These are phyloP conservation scores for Epichloe sp. DNA, from an alignment of 2,329 filamentous ascomycete genomes.

Conservation along the genomic window DNA sequence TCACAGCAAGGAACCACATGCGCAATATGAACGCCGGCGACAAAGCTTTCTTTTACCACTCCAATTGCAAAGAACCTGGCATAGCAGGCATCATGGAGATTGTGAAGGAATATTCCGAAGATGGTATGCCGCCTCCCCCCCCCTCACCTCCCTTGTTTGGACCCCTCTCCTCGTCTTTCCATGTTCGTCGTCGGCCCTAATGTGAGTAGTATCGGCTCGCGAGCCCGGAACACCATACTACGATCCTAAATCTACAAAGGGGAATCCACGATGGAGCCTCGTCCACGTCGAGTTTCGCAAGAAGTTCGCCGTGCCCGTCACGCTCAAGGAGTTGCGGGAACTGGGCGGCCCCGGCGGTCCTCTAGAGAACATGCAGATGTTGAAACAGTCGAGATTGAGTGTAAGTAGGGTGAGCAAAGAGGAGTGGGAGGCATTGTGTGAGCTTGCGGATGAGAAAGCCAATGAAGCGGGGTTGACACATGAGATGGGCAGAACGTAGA, in stretches of 20 bases:
- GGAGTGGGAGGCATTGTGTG: slow-evolving; percentile 54
- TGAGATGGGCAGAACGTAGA: slow-evolving; percentile 10
- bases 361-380: slow-evolving; percentile 66
- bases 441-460: slow-evolving; percentile 34
- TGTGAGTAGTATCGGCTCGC: slow-evolving; percentile 17
- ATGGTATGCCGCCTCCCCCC: slow-evolving; percentile 38
- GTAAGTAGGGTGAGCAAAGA: slow-evolving; percentile 53
- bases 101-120: slow-evolving; percentile 68
- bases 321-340: slow-evolving; percentile 57
- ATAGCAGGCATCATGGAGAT: slow-evolving; percentile 85
- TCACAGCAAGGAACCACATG: slow-evolving; percentile 72
- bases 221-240: slow-evolving; percentile 53
- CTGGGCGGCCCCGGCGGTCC: slow-evolving; percentile 41
- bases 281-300: slow-evolving; percentile 79
- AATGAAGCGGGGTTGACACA: slow-evolving; percentile 25
- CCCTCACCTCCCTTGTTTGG: no score
- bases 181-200: background rate
- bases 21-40: slow-evolving; percentile 84
- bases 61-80: slow-evolving; percentile 78
- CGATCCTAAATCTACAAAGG: slow-evolving; percentile 55
- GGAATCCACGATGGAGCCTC: slow-evolving; percentile 58
- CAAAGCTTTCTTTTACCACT: slow-evolving; percentile 93
- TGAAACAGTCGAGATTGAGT: slow-evolving; percentile 72
- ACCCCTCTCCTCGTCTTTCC: background rate
- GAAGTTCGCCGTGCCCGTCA: slow-evolving; percentile 63